These are phyloP conservation scores for Camellia granthamiana DNA, from an alignment of 148 eudicot species.

Conservation along the genomic window DNA sequence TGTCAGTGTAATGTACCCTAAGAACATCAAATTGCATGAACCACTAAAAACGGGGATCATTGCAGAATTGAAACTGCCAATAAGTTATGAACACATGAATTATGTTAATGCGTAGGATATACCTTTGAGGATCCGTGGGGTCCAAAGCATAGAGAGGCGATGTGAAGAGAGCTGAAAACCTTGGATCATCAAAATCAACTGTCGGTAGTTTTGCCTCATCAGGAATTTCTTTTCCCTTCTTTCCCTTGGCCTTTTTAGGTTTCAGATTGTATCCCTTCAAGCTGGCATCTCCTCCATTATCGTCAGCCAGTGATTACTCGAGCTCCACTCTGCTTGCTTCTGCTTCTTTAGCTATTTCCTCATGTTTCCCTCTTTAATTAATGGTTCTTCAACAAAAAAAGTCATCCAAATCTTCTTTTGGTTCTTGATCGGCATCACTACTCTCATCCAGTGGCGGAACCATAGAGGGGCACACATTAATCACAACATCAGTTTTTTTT, in stretches of 20 bases:
- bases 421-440: slow-evolving; percentile 44
- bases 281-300: slow-evolving; percentile 44
- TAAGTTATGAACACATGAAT: neutral
- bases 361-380: slow-evolving; percentile 26
- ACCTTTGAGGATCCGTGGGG: slow-evolving; percentile 98
- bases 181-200: slow-evolving; percentile 66
- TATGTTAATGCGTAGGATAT: neutral
- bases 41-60: neutral
- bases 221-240: slow-evolving; percentile 51
- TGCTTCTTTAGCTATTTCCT: slow-evolving; percentile 42
- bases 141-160: slow-evolving; percentile 72
- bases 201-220: slow-evolving; percentile 69
- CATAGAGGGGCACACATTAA: too few species aligned
- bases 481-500: too few species aligned
- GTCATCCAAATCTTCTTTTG: slow-evolving; percentile 59
- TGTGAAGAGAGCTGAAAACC: slow-evolving; percentile 63
- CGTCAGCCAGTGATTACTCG: slow-evolving; percentile 81
- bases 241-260: slow-evolving; percentile 61
- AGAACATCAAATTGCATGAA: neutral
- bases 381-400: slow-evolving; percentile 62
- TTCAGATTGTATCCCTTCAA: slow-evolving; percentile 80
- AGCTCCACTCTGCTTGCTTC: slow-evolving; percentile 81
- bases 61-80: neutral
- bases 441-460: too few species aligned
- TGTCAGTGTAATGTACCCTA: too few species aligned